phyloP scores from a whole-genome alignment of 2,329 filamentous ascomycete species.

The Lachnellula occidentalis region DNA sequence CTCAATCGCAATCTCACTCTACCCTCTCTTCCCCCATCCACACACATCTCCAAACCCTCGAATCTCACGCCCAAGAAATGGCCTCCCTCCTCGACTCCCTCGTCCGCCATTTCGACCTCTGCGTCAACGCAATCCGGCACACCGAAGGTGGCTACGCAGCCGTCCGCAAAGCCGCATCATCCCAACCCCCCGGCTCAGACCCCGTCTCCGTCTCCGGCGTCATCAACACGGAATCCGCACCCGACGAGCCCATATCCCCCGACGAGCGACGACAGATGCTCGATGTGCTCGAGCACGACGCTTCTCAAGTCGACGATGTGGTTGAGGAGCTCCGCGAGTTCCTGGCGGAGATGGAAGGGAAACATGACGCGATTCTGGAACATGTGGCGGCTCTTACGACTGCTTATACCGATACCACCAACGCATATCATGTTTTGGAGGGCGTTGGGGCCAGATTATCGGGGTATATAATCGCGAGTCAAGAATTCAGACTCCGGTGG shows the following conservation, averaged over 20 bases:
- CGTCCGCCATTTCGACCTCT: constrained; percentile 86
- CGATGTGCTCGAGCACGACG: constrained; percentile 68
- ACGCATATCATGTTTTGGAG: constrained; percentile 62
- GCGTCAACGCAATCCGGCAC: constrained; percentile 83
- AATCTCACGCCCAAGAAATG: constrained; percentile 69
- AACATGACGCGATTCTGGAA: constrained; percentile 57
- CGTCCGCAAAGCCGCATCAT: constrained; percentile 62
- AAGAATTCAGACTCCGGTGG: constrained; percentile 64
- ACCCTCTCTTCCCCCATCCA: constrained; percentile 35
- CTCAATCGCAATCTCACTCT: constrained; percentile 16
- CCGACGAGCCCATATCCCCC: constrained; percentile 61
- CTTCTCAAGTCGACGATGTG: constrained; percentile 60
- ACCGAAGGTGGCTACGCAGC: constrained; percentile 76
- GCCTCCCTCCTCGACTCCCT: constrained; percentile 74
- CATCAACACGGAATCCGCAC: constrained; percentile 48
- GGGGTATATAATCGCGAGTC: constrained; percentile 58
- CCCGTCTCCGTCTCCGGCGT: constrained; percentile 61
- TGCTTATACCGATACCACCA: constrained; percentile 52
- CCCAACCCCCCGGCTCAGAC: constrained; percentile 42
- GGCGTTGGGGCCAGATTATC: constrained; percentile 62
- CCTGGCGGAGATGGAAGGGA: constrained; percentile 69
- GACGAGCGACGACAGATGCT: constrained; percentile 80
- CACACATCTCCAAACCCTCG: constrained; percentile 38
- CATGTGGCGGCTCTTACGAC: constrained; percentile 54
- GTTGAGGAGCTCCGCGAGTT: constrained; percentile 68